Percentiles rank a stretch among this genome's conserved stretches.
Evolutionary conservation across 495 filamentous ascomycete species (phyloP).

Genomic region (Margaritispora aquatica): DNA sequence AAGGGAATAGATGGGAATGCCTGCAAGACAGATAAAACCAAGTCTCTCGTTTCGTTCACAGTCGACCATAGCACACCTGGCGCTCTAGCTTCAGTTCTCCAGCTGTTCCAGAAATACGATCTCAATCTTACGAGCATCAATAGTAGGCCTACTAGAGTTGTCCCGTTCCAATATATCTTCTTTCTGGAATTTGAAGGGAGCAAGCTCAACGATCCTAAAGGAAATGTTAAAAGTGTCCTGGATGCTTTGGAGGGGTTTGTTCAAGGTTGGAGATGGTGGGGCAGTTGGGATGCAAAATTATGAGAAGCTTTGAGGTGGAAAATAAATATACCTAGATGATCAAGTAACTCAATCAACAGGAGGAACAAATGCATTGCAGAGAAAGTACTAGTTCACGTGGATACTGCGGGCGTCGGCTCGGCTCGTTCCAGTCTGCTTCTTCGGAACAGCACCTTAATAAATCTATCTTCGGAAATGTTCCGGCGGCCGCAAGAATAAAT

Average conservation of each 20-base stretch:
- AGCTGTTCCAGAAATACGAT: constrained; percentile 62
- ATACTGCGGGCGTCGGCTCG: too few species aligned
- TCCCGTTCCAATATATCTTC: constrained; percentile 88
- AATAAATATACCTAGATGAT: background rate
- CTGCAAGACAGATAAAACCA: constrained; percentile 30
- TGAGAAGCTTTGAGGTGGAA: too few species aligned
- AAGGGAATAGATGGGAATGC: constrained; percentile 30
- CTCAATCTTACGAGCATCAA: constrained; percentile 90
- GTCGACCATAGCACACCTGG: constrained; percentile 73
- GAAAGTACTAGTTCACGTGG: too few species aligned
- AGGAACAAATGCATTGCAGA: background rate
- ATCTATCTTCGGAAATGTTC: too few species aligned
- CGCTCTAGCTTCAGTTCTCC: constrained; percentile 71
- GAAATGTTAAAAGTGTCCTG: constrained; percentile 45
- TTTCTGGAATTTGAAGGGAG: constrained; percentile 81
- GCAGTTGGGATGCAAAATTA: constrained; percentile 41
- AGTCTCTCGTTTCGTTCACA: constrained; percentile 76
- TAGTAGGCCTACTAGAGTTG: constrained; percentile 67
- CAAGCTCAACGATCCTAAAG: constrained; percentile 38
- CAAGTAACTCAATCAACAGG: background rate
- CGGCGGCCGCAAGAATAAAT: too few species aligned
- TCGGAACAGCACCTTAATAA: too few species aligned
- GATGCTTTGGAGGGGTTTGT: constrained; percentile 39
- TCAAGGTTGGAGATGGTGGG: constrained; percentile 43
- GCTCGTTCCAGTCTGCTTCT: background rate